Base-by-base conservation (phyloP, 352 stramenopile genomes). In the Globisporangium heterothallicum region DNA sequence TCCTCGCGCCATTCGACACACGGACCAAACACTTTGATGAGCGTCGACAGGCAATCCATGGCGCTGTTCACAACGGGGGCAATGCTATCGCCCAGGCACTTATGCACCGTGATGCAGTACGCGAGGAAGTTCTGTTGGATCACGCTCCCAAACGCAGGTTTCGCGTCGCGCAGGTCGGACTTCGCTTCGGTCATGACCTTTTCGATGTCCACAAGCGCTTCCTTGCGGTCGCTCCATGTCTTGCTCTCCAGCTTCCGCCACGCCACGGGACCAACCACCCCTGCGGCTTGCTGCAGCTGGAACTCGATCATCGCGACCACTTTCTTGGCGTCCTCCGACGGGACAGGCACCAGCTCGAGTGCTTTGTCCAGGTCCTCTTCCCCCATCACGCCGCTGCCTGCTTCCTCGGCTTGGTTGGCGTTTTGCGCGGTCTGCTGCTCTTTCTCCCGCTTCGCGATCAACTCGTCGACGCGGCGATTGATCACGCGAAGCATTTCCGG, bases 161-260 rank as follows among this genome's bases (percentile, higher is more conserved):
- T 79, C 25, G 69, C 69, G 56, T 92, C 82, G 0, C 76, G 76
- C 42, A 89, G 55, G 41, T 89, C 81, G 3, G 70, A 80, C 41
- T 87, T 92, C 42, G 75, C 72, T 21, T 90, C 80, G 0, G 63
- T 72, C 38, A 92, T 78, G 19, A 55, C 68, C 24, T 84, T 88
- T 36, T 90, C 82, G 16, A 89, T 54, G 42, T 87, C 79, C 5
- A 86, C 61, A 3, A 92, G 62, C n/a, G 82, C 79, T 27, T 92
- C 82, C 48, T 89, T 89, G 21, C 82, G 69, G 54, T 92, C 82
- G 45, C 78, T 91, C 79, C 82, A 92, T 26, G 74, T 87, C 56
- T 90, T 91, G 55, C 78, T 88, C 32, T 85, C 76, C 36, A 90
- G 72, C 41, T 92, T 92, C 19, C 75, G 73, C 76, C 75, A 90